These are phyloP conservation scores for Aspergillus hancockii DNA, from an alignment of 495 filamentous ascomycete genomes.

Conservation along the genomic window DNA sequence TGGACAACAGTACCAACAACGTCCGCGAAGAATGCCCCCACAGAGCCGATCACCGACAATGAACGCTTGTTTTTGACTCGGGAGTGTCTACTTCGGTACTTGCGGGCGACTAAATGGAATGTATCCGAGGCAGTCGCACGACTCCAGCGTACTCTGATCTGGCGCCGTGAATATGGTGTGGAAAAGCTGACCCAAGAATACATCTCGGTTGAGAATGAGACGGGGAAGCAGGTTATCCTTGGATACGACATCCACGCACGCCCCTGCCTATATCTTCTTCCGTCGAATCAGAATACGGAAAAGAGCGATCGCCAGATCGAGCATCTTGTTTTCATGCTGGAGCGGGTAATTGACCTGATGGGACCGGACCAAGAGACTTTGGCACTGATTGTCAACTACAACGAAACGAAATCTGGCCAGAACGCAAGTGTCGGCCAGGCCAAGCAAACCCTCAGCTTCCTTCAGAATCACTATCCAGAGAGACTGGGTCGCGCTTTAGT, in stretches of 20 bases:
- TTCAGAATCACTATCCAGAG: conserved; percentile 95
- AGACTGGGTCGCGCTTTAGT: conserved; percentile 85
- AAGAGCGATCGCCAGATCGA: conserved; percentile 86
- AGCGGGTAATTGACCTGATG: conserved; percentile 86
- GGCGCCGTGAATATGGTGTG: conserved; percentile 86
- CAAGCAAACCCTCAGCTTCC: conserved; percentile 76
- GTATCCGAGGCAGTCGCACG: conserved; percentile 73
- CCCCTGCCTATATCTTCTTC: conserved; percentile 86
- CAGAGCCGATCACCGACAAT: conserved; percentile 67
- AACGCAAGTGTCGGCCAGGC: conserved; percentile 74
- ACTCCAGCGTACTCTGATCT: conserved; percentile 74
- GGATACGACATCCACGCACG: conserved; percentile 84
- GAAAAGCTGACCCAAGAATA: conserved; percentile 75
- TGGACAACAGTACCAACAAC: conserved; percentile 73
- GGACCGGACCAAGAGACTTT: conserved; percentile 81
- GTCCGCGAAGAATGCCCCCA: conserved; percentile 56
- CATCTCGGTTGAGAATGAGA: conserved; percentile 89
- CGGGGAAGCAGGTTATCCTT: conserved; percentile 86
- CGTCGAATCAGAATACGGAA: conserved; percentile 88
- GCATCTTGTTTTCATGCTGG: conserved; percentile 93
- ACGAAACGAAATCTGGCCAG: conserved; percentile 72
- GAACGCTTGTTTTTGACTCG: conserved; percentile 89
- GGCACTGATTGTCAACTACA: conserved; percentile 86
- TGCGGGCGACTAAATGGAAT: conserved; percentile 92
- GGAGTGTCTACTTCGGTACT: conserved; percentile 89